Evolutionary conservation across 2,329 filamentous ascomycete genomes (phyloP).

Genomic region (Monosporascus sp.): DNA sequence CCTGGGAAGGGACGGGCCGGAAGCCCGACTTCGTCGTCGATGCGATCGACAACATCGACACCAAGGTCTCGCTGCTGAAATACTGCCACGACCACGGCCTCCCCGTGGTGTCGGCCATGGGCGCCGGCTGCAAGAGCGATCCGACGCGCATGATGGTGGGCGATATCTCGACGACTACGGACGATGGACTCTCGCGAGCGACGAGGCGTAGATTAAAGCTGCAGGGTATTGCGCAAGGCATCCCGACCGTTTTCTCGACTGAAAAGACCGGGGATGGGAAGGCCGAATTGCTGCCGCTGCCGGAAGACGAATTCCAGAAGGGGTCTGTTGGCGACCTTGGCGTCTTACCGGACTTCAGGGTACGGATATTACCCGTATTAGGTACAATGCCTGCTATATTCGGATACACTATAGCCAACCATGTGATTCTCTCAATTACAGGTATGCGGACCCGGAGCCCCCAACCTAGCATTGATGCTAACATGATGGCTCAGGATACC

Average conservation of each 20-base stretch:
- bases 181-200: conserved; percentile 81
- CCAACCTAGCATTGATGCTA: background rate
- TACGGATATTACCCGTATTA: conserved; percentile 89
- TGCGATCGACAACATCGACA: conserved; percentile 97
- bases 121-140: conserved; percentile 87
- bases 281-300: conserved; percentile 77
- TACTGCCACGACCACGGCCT: conserved; percentile 77
- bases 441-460: conserved; percentile 22
- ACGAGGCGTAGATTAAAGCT: conserved; percentile 75
- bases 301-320: conserved; percentile 82
- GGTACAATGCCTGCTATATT: conserved; percentile 98
- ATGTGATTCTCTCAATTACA: conserved; percentile 76
- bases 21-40: conserved; percentile 87
- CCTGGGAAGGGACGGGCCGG: conserved; percentile 54
- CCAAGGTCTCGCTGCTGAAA: conserved; percentile 83
- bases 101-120: conserved; percentile 90
- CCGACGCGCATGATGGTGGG: conserved; percentile 81
- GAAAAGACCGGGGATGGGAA: conserved; percentile 89
- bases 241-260: conserved; percentile 87
- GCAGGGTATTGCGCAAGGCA: conserved; percentile 73
- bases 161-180: conserved; percentile 81
- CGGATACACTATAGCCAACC: conserved; percentile 85
- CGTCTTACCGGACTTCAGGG: conserved; percentile 85
- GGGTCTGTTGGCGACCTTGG: conserved; percentile 82
- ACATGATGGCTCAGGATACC: conserved; percentile 55